Percentiles rank a stretch among this genome's conserved stretches.
Conservation (phyloP, 306 rosid genomes). For the Mimosa bimucronata region DNA sequence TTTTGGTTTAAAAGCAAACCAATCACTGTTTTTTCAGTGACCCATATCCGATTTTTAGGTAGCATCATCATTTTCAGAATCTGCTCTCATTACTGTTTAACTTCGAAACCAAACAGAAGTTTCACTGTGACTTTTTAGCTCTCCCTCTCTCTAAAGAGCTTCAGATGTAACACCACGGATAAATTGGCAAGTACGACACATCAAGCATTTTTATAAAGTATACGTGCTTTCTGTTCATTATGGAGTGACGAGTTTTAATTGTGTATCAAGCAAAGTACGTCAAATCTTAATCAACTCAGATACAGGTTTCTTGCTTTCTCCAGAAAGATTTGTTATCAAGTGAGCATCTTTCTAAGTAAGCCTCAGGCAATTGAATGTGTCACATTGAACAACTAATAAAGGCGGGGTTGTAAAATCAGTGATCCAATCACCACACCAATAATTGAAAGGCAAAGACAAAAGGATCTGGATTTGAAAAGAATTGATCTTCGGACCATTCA, state of each 20-base stretch:
- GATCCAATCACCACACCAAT: constrained; percentile 46
- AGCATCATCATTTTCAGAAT: background rate
- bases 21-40: background rate
- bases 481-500: constrained; percentile 12
- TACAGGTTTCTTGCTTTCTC: constrained; percentile 34
- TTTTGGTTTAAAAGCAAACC: background rate
- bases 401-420: constrained; percentile 33
- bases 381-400: constrained; percentile 31
- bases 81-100: background rate
- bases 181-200: background rate
- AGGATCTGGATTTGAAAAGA: background rate
- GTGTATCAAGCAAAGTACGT: constrained; percentile 24
- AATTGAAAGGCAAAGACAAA: constrained; percentile 33
- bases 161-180: background rate
- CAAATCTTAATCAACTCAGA: constrained; percentile 19
- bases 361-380: constrained; percentile 30
- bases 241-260: background rate
- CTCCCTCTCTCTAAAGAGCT: background rate
- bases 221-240: background rate
- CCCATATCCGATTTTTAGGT: background rate
- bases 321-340: background rate
- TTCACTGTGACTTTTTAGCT: background rate
- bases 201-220: constrained; percentile 18
- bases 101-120: background rate
- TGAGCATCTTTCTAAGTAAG: constrained; percentile 35